Evolutionary conservation across 2,329 filamentous ascomycete species (phyloP), one percentile per base, ranked within the genome.

Genomic region (Anthostomella pinea): DNA sequence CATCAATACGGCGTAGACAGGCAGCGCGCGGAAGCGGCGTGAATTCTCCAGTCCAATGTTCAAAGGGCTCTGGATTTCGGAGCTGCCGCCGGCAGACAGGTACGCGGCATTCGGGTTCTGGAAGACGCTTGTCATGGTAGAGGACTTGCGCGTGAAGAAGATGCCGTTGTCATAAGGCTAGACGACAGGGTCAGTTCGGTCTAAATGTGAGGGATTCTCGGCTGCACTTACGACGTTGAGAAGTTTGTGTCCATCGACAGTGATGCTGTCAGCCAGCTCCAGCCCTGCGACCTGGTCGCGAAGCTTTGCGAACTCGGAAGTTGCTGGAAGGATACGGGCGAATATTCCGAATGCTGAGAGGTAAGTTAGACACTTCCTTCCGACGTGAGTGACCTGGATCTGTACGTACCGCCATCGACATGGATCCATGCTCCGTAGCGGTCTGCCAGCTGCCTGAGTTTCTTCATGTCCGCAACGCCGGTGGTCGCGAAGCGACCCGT

Each of bases 41-140:
- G 89, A 95, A 63, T 96, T 96, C 53, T 96, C 90, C 14, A 96
- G 70, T 14, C 89, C 88, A 38, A 93, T 79, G 62, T 95, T 91
- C 11, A 95, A 68, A 0, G 90, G 90, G 3, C 85, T 90, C n/a
- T 82, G 79, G 44, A 93, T 83, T 53, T 31, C 55, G 43, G 40
- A 57, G 3, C 53, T 52, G 11, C 61, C 59, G 14, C 63, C 60
- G 7, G 63, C 61, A 5, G 70, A 64, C 29, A 95, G 77, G 56
- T 96, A 96, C 2, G 83, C 85, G 3, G 91, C 90, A 57, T 90
- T 90, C 20, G 87, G 79, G 62, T 96, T 96, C 41, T 77, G 73
- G 63, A 91, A 95, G 8, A 89, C 81, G 4, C 74, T 64, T 19
- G 72, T 68, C 1, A 83, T 74, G 9, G 78, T 66, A 3, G 64